These are phyloP conservation scores for Mycena albidolilacea DNA, from an alignment of 768 basidiomycete genomes.

Conservation along the genomic window DNA sequence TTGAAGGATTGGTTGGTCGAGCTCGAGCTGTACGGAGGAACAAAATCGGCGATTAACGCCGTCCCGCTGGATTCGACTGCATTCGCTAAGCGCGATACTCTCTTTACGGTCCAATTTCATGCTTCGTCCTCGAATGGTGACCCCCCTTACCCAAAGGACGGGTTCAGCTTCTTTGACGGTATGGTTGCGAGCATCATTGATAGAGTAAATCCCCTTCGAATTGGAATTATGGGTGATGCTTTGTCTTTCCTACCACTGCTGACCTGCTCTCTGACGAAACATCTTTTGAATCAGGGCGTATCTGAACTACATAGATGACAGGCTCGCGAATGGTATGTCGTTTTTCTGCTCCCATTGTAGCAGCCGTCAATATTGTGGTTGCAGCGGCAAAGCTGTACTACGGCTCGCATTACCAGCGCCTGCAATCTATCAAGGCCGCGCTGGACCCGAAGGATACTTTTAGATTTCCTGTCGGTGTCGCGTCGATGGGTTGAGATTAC, in stretches of 20 bases:
- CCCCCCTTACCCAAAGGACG: slow-evolving; percentile 52
- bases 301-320: slow-evolving; percentile 58
- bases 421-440: slow-evolving; percentile 34
- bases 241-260: too few species aligned
- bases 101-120: slow-evolving; percentile 56
- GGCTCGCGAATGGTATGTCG: slow-evolving; percentile 27
- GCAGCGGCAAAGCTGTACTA: slow-evolving; percentile 37
- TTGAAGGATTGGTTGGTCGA: slow-evolving; percentile 49
- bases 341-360: neutral
- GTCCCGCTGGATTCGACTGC: slow-evolving; percentile 48
- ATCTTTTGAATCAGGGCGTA: slow-evolving; percentile 51
- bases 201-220: slow-evolving; percentile 51
- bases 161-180: slow-evolving; percentile 61
- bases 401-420: slow-evolving; percentile 30
- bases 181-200: slow-evolving; percentile 52
- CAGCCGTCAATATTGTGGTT: neutral
- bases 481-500: too few species aligned
- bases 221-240: slow-evolving; percentile 58
- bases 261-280: neutral
- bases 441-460: slow-evolving; percentile 41
- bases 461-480: slow-evolving; percentile 36
- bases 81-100: slow-evolving; percentile 51
- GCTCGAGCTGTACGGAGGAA: slow-evolving; percentile 49
- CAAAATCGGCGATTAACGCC: slow-evolving; percentile 50
- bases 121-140: slow-evolving; percentile 43